Evolutionary conservation across 805 yeast species (phyloP).

Genomic region (Pichia paraexigua): DNA sequence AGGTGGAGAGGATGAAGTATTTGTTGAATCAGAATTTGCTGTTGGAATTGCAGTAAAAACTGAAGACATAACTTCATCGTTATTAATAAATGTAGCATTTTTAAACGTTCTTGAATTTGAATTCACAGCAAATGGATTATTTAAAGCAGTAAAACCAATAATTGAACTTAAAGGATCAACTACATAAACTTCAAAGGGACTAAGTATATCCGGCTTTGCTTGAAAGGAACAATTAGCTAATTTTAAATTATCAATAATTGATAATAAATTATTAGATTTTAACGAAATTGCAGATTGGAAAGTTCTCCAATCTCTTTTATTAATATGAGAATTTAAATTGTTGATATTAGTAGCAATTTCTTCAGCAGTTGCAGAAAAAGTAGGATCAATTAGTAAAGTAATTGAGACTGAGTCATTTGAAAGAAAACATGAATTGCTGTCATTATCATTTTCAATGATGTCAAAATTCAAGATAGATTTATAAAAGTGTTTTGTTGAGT

Average conservation of each 20-base stretch:
- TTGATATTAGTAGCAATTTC: conserved; percentile 22
- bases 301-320: conserved; percentile 43
- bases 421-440: not conserved
- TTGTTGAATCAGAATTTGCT: not conserved
- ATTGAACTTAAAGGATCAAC: conserved; percentile 80
- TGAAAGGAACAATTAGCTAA: conserved; percentile 35
- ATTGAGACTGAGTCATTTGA: conserved; percentile 10
- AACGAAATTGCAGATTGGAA: conserved; percentile 38
- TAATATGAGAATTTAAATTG: conserved; percentile 22
- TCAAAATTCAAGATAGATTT: conserved; percentile 34
- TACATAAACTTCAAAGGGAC: conserved; percentile 68
- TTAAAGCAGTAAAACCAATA: conserved; percentile 66
- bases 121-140: conserved; percentile 41
- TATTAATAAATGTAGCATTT: not conserved
- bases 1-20: not conserved
- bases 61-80: conserved; percentile 2
- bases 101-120: conserved; percentile 11
- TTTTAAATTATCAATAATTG: conserved; percentile 30
- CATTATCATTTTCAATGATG: not conserved
- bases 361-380: conserved; percentile 21
- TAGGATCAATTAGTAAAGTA: conserved; percentile 19
- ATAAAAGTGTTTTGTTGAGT: conserved; percentile 48
- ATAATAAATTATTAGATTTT: conserved; percentile 34
- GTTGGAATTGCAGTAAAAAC: not conserved
- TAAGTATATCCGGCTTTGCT: conserved; percentile 60